phyloP scores from a whole-genome alignment of 1,284 basidiomycete genomes.

The Lentinula novae-zelandiae region DNA sequence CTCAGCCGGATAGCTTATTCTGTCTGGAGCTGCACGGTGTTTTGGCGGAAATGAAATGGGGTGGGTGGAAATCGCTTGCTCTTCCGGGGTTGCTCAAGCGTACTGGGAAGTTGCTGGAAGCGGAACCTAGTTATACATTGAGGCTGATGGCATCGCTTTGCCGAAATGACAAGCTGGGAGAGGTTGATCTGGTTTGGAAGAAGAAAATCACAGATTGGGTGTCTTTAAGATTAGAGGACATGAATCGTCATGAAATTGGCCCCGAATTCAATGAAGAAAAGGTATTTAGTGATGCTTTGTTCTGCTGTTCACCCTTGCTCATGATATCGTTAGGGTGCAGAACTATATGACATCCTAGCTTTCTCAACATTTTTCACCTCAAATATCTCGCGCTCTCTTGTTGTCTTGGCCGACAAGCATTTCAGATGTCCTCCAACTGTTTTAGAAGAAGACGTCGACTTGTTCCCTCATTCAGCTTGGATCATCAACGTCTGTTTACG shows the following conservation, averaged over 20 bases:
- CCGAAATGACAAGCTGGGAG: constrained; percentile 43
- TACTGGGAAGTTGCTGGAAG: constrained; percentile 41
- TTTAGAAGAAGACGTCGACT: not conserved
- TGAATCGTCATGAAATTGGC: constrained; percentile 26
- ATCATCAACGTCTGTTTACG: constrained; percentile 49
- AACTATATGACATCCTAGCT: constrained; percentile 48
- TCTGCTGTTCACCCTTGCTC: not conserved
- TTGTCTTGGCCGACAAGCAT: constrained; percentile 44
- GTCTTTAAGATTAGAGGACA: constrained; percentile 27
- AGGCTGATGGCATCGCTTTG: constrained; percentile 49
- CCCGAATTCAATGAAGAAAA: constrained; percentile 24
- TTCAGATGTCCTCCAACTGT: constrained; percentile 25
- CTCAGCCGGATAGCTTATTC: constrained; percentile 28
- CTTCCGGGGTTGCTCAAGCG: constrained; percentile 52
- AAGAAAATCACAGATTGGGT: constrained; percentile 47
- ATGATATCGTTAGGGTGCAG: constrained; percentile 30
- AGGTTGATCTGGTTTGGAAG: constrained; percentile 57
- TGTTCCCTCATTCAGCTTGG: constrained; percentile 34
- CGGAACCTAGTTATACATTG: constrained; percentile 37
- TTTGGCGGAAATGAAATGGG: constrained; percentile 63
- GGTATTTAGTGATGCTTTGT: constrained; percentile 20
- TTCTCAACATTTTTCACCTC: constrained; percentile 46
- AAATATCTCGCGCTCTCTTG: constrained; percentile 40
- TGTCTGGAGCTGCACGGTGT: constrained; percentile 52
- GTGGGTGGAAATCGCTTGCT: constrained; percentile 68